Base-by-base conservation (phyloP, 176 grass and related monocot genomes). In the Microstegium vimineum region DNA sequence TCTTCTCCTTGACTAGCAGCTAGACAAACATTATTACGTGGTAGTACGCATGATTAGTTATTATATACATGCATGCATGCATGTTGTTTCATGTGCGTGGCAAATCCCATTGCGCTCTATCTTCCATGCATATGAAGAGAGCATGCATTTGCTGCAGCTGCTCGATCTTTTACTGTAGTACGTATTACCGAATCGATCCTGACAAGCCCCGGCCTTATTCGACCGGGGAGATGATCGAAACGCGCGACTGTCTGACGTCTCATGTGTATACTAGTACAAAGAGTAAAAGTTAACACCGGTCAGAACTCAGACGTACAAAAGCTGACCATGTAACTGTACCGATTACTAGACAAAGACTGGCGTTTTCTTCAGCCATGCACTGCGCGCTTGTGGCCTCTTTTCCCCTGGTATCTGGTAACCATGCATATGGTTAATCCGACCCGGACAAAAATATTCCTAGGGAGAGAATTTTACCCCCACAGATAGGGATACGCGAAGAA, bases 261-360 rank as follows among this genome's bases (percentile, higher is more conserved):
- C 76, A 34, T 45, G 62, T 5, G 62, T 66, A 49, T 70, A 23
- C 41, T 45, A n/a, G n/a, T n/a, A 34, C 41, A 64, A 34, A 20
- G 62, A 67, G 42, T 52, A 66, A 51, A 80, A 80, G 77, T 76
- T 67, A 66, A 56, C 7, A 45, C 20, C 43, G 42, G 62, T 15
- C 77, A 66, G 62, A 8, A 35, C 0, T 33, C 20, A 79, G 28
- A 26, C 41, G 42, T 35, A 66, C 2, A 80, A n/a, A 80, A 79
- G 76, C 51, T 75, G 73, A 8, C 22, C 28, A 37, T 18, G 41
- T 38, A 3, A 59, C 75, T 77, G 23, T 43, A 77, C 43, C 38
- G 17, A 64, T 5, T 42, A 27, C 28, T 66, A 51, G 62, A 66
- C 77, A 67, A 15, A 15, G 7, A 4, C 3, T 79, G 77, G 42